phyloP scores from a whole-genome alignment of 768 basidiomycete species.

The Brasilioporus rufonigricans region DNA sequence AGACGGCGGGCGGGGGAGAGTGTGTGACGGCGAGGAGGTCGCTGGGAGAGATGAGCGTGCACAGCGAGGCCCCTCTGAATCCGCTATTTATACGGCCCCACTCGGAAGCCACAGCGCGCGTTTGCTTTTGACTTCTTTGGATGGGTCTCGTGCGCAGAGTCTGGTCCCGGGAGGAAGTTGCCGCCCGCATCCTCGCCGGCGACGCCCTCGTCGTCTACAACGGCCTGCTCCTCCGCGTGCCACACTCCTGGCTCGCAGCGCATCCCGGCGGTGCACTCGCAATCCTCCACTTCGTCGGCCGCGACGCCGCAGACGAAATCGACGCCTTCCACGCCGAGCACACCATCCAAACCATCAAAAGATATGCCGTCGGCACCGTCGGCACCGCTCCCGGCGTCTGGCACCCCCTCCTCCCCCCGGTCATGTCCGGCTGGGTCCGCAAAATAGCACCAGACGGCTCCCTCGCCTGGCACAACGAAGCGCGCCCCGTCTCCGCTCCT shows the following conservation, averaged over 20 bases:
- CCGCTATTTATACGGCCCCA: constrained; percentile 29
- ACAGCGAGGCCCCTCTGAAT: not conserved
- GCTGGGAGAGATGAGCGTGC: constrained; percentile 5
- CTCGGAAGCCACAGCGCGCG: not conserved
- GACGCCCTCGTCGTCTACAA: constrained; percentile 74
- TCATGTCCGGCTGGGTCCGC: constrained; percentile 81
- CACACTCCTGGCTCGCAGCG: constrained; percentile 71
- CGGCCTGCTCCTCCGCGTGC: constrained; percentile 60
- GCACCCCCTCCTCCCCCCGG: constrained; percentile 81
- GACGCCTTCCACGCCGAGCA: constrained; percentile 78
- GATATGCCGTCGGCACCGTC: constrained; percentile 70
- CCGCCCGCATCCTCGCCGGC: constrained; percentile 69
- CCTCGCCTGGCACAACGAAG: constrained; percentile 62
- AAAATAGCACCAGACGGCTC: constrained; percentile 44
- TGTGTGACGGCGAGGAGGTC: not conserved
- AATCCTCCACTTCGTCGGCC: constrained; percentile 91
- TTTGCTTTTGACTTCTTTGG: constrained; percentile 13
- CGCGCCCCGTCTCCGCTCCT: constrained; percentile 39
- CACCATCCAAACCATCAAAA: constrained; percentile 28
- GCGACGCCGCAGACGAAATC: constrained; percentile 94
- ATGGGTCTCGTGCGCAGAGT: constrained; percentile 28
- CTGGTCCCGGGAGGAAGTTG: constrained; percentile 57
- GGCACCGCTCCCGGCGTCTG: constrained; percentile 52
- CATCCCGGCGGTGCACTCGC: constrained; percentile 91
- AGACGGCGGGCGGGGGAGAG: constrained; percentile 1